Base-by-base conservation (phyloP, 106 monocot genomes). In the Platanthera guangdongensis region DNA sequence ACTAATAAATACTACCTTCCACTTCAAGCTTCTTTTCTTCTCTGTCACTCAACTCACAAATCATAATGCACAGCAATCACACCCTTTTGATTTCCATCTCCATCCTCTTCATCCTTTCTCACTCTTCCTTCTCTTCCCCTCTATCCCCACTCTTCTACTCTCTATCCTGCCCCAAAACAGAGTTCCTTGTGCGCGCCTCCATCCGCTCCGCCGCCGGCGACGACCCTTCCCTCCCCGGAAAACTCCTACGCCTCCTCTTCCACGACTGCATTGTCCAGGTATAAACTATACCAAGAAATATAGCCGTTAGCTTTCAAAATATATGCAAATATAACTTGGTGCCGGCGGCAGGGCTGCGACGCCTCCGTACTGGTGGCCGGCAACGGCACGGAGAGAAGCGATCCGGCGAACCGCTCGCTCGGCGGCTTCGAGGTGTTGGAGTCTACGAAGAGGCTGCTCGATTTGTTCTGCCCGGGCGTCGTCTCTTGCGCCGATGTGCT, bases 211-310 rank as follows among this genome's bases (percentile, higher is more conserved):
- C 90, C 3, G 72, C 90, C 18, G 53, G 52, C 8, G 25, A 72
- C 4, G 92, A 95, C 68, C 59, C 83, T 8, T 80, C 87, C 7
- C 18, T 95, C 39, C 90, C 90, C 12, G 95, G 95, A 25, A 92
- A 95, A 74, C 90, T 95, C 54, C 90, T 95, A 45, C 78, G 95
- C 22, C 78, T 95, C 2, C 77, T 95, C 78, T 95, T 95, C 76
- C 95, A 92, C 62, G 95, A 95, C 81, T 95, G 95, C 86, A 83
- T 95, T 22, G 90, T 95, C 53, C 86, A 95, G 88, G 95, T 95
- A 76, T 11, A 52, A 3, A 1, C 3, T 39, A 39, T 39, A 39
- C 39, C 3, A 39, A 39, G 39, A 39, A 39, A 39, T 39, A 39
- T 39, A 39, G 39, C 39, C 39, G 39, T 39, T 39, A 39, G 2